Base-by-base conservation (phyloP, 257 asterid genomes). In the Nicotiana noctiflora region DNA sequence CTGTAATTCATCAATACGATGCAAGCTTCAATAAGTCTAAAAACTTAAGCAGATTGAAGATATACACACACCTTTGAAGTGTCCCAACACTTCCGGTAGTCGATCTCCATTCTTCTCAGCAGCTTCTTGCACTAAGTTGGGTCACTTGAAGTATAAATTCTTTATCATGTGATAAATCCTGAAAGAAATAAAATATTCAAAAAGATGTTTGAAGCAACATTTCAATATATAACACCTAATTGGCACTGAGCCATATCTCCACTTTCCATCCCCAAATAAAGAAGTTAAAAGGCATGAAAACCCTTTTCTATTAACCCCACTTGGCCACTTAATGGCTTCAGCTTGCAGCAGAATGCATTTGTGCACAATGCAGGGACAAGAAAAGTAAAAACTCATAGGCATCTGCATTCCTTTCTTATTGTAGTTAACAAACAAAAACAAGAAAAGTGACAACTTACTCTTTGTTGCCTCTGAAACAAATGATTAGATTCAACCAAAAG, bases 81-180 rank as follows among this genome's bases (percentile, higher is more conserved):
- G 62, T 87, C 81, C 93, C 98, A 89, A 79, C 95, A 92, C 83
- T 86, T 90, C 27, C 94, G 97, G 55, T 83, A 72, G 77, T 87
- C 88, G 72, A 88, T 89, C 90, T 90, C 97, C 98, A 93, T 91
- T n/a, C 80, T 49, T 67, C 31, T 34, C 34, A 80, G 80, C 84
- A 27, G 68, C 23, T 15, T 75, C 78, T 49, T 60, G 65, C 29
- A 61, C 64, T 34, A 67, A 81, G 75, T 57, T 67, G 83, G 84
- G 52, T 84, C 76, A 89, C 85, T 78, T 46, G 80, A 88, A 78
- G 37, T 77, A 80, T 53, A 62, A 5, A 34, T 62, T 62, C 32
- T 21, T 53, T 25, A 76, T 15, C 37, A 62, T 62, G 68, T 23
- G 44, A 76, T 53, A 46, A 70, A 6, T 2, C 51, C 78, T 56